Conservation (phyloP, 192 early-diverging fungal genomes). For the Obelidium mucronatum region DNA sequence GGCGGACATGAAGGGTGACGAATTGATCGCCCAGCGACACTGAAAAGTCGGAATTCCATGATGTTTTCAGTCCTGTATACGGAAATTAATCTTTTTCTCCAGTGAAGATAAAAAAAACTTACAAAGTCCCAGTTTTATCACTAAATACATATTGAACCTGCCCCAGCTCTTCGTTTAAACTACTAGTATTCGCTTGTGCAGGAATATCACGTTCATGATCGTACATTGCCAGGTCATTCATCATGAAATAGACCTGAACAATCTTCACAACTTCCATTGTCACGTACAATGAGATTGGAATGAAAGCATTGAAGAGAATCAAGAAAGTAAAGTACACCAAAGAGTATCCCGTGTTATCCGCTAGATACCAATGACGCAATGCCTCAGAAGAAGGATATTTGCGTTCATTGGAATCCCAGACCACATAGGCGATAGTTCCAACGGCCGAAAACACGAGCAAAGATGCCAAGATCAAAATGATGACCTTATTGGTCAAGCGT, state of each 20-base stretch:
- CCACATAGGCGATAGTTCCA: constrained; percentile 28
- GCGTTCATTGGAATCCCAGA: constrained; percentile 34
- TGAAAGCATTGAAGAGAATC: constrained; percentile 84
- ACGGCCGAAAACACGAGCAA: constrained; percentile 41
- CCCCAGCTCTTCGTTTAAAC: constrained; percentile 87
- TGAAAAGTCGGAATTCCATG: constrained; percentile 72
- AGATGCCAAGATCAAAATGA: constrained; percentile 42
- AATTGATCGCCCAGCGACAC: constrained; percentile 40
- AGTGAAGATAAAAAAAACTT: constrained; percentile 22
- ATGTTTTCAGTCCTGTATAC: constrained; percentile 79
- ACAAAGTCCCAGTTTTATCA: constrained; percentile 89
- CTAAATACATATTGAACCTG: constrained; percentile 87
- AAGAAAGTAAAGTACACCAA: constrained; percentile 72
- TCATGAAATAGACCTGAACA: constrained; percentile 77
- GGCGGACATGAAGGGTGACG: constrained; percentile 31
- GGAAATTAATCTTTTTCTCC: too few species aligned
- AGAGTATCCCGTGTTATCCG: neutral
- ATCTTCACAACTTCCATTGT: constrained; percentile 87
- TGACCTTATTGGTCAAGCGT: constrained; percentile 49
- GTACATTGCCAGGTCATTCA: constrained; percentile 82
- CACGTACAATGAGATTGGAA: constrained; percentile 89
- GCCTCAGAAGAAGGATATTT: neutral
- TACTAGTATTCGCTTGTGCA: constrained; percentile 77
- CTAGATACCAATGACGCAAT: constrained; percentile 32
- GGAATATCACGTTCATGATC: constrained; percentile 72